Evolutionary conservation across 495 filamentous ascomycete genomes (phyloP).

Genomic region (Rostrohypoxylon terebratum): DNA sequence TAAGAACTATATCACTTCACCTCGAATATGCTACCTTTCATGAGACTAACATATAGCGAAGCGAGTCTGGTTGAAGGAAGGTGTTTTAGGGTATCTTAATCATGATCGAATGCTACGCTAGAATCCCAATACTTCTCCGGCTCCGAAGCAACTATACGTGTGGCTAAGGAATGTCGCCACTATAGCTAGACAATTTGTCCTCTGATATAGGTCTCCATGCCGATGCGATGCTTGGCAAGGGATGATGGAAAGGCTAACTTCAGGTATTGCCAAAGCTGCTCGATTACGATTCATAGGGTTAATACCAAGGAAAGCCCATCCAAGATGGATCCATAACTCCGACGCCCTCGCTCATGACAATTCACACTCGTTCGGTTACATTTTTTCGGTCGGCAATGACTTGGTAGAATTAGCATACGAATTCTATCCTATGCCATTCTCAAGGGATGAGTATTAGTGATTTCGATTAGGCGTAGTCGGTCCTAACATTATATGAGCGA

Average conservation of each 20-base stretch:
- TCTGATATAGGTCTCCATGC: not conserved
- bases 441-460: not conserved
- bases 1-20: not conserved
- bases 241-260: not conserved
- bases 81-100: not conserved
- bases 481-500: conserved; percentile 29
- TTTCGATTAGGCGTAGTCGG: not conserved
- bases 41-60: not conserved
- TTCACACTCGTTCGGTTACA: not conserved
- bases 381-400: not conserved
- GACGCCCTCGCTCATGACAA: not conserved
- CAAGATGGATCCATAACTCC: not conserved
- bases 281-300: not conserved
- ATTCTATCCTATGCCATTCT: not conserved
- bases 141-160: not conserved
- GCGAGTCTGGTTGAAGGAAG: not conserved
- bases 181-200: not conserved
- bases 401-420: not conserved
- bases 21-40: not conserved
- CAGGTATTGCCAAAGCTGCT: not conserved
- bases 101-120: not conserved
- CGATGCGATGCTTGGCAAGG: not conserved
- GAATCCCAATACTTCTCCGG: not conserved
- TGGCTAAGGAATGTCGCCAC: not conserved
- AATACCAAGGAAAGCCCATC: not conserved